A percentile compares a stretch with the other conserved stretches of the same genome.
Evolutionary conservation across 352 stramenopile species (phyloP).

Genomic region (Peronospora belbahrii): DNA sequence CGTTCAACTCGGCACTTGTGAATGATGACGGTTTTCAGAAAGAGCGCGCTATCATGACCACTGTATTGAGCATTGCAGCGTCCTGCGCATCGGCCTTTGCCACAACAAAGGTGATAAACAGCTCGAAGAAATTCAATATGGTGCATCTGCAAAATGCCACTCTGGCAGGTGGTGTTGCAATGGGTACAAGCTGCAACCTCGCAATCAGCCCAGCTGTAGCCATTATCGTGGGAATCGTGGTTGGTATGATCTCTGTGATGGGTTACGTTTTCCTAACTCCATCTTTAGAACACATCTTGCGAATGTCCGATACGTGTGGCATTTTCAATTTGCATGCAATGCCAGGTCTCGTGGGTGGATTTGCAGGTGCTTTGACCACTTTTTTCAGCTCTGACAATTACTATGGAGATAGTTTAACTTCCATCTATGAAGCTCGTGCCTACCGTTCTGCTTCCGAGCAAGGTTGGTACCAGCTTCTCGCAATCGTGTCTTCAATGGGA

Average conservation of each 20-base stretch:
- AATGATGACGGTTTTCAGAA: constrained; percentile 49
- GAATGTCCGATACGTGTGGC: constrained; percentile 45
- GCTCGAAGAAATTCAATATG: constrained; percentile 71
- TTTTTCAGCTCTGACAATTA: constrained; percentile 40
- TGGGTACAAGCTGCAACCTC: constrained; percentile 67
- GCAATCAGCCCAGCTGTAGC: constrained; percentile 52
- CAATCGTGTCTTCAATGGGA: constrained; percentile 36
- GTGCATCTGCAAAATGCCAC: constrained; percentile 83
- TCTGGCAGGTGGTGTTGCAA: constrained; percentile 73
- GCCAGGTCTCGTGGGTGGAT: constrained; percentile 51
- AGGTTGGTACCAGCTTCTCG: constrained; percentile 54
- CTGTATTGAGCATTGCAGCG: constrained; percentile 58
- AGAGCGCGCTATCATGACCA: constrained; percentile 68
- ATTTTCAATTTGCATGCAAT: constrained; percentile 81
- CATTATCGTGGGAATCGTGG: constrained; percentile 44
- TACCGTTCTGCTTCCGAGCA: constrained; percentile 39
- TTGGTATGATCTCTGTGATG: constrained; percentile 36
- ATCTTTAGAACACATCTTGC: constrained; percentile 29
- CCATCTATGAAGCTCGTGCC: constrained; percentile 39
- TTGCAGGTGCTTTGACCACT: constrained; percentile 46
- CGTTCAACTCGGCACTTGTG: constrained; percentile 74
- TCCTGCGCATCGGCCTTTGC: constrained; percentile 56
- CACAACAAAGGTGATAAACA: constrained; percentile 30
- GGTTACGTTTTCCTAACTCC: constrained; percentile 44
- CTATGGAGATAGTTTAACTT: constrained; percentile 39